Evolutionary conservation across 805 yeast genomes (phyloP), one percentile per base, ranked within the genome.

Genomic region (Cyberlindnera samutprakarnensis): DNA sequence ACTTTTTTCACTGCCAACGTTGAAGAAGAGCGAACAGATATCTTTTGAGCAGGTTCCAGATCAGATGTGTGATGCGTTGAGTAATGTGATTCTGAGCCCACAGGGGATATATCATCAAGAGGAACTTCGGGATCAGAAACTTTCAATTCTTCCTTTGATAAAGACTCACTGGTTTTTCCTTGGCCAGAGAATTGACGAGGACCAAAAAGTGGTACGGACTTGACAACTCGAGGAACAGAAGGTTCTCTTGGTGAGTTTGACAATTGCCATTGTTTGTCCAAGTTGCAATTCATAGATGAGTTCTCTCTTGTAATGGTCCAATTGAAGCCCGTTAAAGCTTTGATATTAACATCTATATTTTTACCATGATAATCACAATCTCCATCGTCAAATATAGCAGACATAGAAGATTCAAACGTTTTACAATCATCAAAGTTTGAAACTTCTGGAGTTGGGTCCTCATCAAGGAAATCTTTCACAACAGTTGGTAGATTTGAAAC

Each of bases 391-490:
- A 44, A 46, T 4, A 49, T 31, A 5, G 51, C 40, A 3, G 42
- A 24, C 54, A 49, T 47, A 9, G 44, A 35, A 3, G 46, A 43
- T 18, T 47, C 54, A 24, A 47, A 49, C 4, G 47, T 41, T 14
- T 28, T 30, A 14, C 32, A 42, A 28, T 46, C 50, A 4, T 36
- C 42, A 15, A 13, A 22, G 14, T 26, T 33, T 2, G 43, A 32
- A 2, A 39, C 12, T 30, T 41, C 49, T 13, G 43, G 46, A 7
- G 41, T 27, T 16, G 27, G 20, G 13, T 35, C 32, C 3, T 18
- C 14, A 15, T 27, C 23, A n/a, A 20, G 14, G 6, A 11, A 14
- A 13, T 14, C 13, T 18, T 19, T 19, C n/a, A 11, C n/a, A 15
- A 18, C n/a, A n/a, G n/a, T n/a, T 10, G 21, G 7, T 8, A 19